Percentiles rank a stretch among this genome's conserved stretches.
These are phyloP conservation scores for Scheffersomyces titani DNA, from an alignment of 1,139 yeast species.

Conservation along the genomic window DNA sequence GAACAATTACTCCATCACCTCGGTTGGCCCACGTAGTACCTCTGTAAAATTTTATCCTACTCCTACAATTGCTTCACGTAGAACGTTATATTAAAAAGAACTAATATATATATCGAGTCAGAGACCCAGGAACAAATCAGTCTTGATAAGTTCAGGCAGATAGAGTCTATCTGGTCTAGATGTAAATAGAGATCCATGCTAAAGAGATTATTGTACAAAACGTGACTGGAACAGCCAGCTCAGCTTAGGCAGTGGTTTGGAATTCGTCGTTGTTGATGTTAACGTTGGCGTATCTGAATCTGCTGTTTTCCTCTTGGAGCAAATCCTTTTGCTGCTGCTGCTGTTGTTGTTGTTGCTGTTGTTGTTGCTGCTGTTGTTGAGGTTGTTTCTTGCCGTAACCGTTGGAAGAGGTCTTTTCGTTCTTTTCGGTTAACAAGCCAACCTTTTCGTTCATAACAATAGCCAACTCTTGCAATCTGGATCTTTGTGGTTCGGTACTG, in stretches of 20 bases:
- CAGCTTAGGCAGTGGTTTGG: constrained; percentile 30
- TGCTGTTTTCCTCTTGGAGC: constrained; percentile 39
- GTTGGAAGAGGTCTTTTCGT: constrained; percentile 79
- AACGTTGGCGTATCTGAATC: constrained; percentile 50
- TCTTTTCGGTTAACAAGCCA: constrained; percentile 76
- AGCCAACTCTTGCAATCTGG: constrained; percentile 88
- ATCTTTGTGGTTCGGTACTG: constrained; percentile 76
- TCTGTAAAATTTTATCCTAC: no score
- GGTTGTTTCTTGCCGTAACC: constrained; percentile 55
- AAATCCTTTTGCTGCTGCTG: constrained; percentile 35
- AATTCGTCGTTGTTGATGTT: constrained; percentile 50
- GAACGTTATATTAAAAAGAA: background rate
- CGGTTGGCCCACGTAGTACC: no score
- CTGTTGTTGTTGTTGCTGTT: constrained; percentile 27
- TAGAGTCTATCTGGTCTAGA: background rate
- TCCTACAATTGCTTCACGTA: background rate
- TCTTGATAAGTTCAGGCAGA: background rate
- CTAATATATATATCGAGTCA: background rate
- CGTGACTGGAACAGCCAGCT: constrained; percentile 1
- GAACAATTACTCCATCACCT: no score
- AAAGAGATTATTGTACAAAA: background rate
- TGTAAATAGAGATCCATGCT: constrained; percentile 1
- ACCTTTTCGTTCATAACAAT: constrained; percentile 86
- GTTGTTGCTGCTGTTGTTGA: constrained; percentile 37
- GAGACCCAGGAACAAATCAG: background rate